Evolutionary conservation across 2,329 filamentous ascomycete genomes (phyloP), one percentile per base, ranked within the genome.

Genomic region (Blumeria graminis): DNA sequence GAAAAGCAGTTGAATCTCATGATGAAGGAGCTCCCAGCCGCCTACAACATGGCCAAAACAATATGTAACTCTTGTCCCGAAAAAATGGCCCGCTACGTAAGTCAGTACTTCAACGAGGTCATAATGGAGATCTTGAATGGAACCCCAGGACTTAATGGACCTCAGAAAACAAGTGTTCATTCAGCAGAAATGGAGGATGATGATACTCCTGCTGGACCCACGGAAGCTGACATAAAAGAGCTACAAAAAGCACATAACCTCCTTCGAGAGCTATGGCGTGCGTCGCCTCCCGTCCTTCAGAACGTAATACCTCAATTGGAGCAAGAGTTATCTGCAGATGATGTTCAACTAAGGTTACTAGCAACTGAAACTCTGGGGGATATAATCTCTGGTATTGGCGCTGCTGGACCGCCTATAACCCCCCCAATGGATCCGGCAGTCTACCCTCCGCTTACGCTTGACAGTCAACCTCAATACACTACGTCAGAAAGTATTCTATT

Each of bases 51-150:
- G 84, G 90, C 92, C 22, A 94, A 93, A 69, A 86, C 85, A 1
- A 82, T 98, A 48, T 98, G 92, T 71, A 92, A 88, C 64, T 78
- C 78, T 16, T 93, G 82, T 62, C 80, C 86, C 0, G 90, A 95
- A 62, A 93, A 93, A 69, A 95, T 98, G 90, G 83, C 87, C 0
- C 83, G 88, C 59, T 87, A 93, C 62, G 83, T 96, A 57, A 90
- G 87, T 62, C 88, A 94, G 65, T 98, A 96, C 68, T 98, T 98
- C 68, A 94, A 88, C 69, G 88, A 94, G 57, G 88, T 96, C 55
- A 93, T 98, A 57, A 81, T 96, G 59, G 88, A 95, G 65, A 85
- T 88, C 3, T 88, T 81, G 39, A 78, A 71, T 39, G 60, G 56
- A 28, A 57, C 56, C 9, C 50, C 61, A 9, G 73, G 76, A 62